Evolutionary conservation across 176 grass and related monocot genomes (phyloP).

Genomic region (Puccinellia tenuiflora): DNA sequence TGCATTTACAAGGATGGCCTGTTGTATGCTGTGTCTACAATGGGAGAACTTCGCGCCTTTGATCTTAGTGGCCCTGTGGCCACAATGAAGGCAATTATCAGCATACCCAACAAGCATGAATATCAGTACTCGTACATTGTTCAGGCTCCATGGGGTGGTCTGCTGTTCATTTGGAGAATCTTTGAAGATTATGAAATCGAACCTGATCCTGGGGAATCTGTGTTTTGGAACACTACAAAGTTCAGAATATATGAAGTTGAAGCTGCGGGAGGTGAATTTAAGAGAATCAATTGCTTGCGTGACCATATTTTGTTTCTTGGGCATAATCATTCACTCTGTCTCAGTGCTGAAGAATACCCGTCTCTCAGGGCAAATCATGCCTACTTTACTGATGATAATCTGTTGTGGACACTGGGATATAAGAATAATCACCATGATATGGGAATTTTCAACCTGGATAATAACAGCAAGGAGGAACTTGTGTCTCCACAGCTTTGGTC

Average conservation of each 20-base stretch:
- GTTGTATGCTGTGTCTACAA: neutral
- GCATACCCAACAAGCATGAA: no score
- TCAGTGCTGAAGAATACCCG: neutral
- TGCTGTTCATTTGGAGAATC: no score
- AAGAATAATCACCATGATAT: no score
- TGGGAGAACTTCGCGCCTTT: neutral
- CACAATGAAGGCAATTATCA: neutral
- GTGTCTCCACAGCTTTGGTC: no score
- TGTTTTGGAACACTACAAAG: no score
- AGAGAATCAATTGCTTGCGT: neutral
- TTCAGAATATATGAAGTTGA: neutral
- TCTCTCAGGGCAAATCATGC: neutral
- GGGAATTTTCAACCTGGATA: no score
- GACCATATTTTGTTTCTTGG: neutral
- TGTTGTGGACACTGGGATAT: neutral
- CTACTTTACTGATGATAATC: neutral
- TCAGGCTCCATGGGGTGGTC: no score
- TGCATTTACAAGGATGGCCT: neutral
- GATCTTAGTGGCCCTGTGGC: neutral
- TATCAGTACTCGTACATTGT: no score
- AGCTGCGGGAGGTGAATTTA: neutral
- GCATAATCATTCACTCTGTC: neutral
- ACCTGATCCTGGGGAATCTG: no score
- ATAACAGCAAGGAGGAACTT: no score
- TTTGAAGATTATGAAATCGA: no score